Base-by-base conservation (phyloP, 1,284 basidiomycete genomes). In the Butyriboletus regius region DNA sequence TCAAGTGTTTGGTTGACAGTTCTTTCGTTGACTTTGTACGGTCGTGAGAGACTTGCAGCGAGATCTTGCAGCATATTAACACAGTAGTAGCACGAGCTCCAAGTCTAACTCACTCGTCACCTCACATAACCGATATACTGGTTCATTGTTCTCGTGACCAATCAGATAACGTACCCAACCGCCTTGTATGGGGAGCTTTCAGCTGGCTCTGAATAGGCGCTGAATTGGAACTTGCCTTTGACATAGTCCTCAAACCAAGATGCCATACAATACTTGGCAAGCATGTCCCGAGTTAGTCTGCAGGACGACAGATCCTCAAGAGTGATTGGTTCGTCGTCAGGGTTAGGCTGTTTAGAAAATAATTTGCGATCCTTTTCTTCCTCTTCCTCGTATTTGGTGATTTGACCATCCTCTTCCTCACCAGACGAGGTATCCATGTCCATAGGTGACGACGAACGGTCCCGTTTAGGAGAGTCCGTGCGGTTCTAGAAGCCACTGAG, bases 71-170 rank as follows among this genome's bases (percentile, higher is more conserved):
- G 15, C 49, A 54, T 45, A 43, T 56, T 50, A 53, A 58, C 36
- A 15, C 46, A 28, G 24, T 20, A 42, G 26, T 17, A 18, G 12
- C 24, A 39, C 37, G n/a, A 48, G 26, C 36, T 18, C 38, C 32
- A 32, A 43, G 48, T n/a, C 37, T 41, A 29, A 75, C 84, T 59
- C 55, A 91, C 91, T 77, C 17, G 68, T 64, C 35, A 96, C 75
- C 66, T 89, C 81, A 64, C 91, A 91, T 48, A 92, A 76, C 41
- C 91, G 81, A 68, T 96, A 96, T 32, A 88, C 77, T n/a, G 77
- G 74, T 51, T 75, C 63, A 7, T 75, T 75, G 7, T 72, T 68
- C 45, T 79, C 75, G 4, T 71, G 57, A 0, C 83, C 82, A 57
- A 88, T 81, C 37, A 89, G 73, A 60, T 87, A 85, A 20, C 90